Evolutionary conservation across 495 filamentous ascomycete genomes (phyloP).

Genomic region (Trichoderma virens): DNA sequence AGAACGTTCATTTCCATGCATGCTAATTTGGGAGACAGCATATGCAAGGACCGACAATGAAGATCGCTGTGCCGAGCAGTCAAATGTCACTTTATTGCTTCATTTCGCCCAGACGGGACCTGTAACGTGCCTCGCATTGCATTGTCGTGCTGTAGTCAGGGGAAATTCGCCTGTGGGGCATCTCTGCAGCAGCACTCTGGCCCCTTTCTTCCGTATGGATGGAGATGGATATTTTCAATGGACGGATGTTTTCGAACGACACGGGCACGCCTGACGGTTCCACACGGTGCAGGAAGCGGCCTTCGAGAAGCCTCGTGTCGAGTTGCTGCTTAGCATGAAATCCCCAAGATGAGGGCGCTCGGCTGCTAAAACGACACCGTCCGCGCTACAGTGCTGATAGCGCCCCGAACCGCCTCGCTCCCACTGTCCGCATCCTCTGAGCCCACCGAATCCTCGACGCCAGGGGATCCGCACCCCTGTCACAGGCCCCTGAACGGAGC

Average conservation of each 20-base stretch:
- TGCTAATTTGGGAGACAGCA: too few species aligned
- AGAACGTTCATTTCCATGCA: background rate
- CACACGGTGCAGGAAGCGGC: background rate
- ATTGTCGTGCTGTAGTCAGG: background rate
- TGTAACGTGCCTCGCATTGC: background rate
- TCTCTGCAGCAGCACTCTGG: too few species aligned
- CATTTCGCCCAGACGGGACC: background rate
- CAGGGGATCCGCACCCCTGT: too few species aligned
- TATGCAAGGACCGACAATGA: background rate
- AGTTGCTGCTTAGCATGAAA: background rate
- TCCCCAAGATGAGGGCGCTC: background rate
- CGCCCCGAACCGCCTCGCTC: too few species aligned
- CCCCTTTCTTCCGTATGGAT: too few species aligned
- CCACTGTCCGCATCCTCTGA: too few species aligned
- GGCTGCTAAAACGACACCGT: background rate
- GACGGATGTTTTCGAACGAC: too few species aligned
- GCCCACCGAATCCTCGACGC: too few species aligned
- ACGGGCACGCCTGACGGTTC: background rate
- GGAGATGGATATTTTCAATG: too few species aligned
- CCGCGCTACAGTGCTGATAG: too few species aligned
- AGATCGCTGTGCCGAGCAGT: background rate
- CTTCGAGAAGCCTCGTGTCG: background rate
- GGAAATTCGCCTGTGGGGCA: conserved; percentile 1
- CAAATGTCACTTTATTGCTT: background rate
- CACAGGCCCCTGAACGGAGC: background rate